Conservation (phyloP, 371 early-diverging fungal species). For the Rhizopus stolonifer region DNA sequence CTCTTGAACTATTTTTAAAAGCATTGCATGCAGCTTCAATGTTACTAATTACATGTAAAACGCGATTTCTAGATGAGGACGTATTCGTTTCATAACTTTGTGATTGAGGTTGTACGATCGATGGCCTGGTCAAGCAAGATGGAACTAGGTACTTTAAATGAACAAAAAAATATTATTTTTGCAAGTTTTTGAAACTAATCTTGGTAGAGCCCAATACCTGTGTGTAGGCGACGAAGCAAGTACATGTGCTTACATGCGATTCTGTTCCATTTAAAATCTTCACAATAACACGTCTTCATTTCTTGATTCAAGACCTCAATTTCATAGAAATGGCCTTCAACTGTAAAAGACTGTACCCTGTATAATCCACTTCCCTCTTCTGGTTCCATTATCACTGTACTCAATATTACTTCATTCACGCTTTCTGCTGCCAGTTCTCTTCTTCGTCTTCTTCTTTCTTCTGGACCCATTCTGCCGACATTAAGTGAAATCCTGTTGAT, state of each 20-base stretch:
- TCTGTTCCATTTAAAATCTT: conserved; percentile 6
- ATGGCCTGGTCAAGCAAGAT: neutral
- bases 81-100: neutral
- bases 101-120: neutral
- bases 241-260: conserved; percentile 7
- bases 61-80: neutral
- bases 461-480: conserved; percentile 6
- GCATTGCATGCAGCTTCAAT: neutral
- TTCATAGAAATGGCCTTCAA: neutral
- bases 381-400: neutral
- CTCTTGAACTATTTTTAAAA: neutral
- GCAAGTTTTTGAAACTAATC: neutral
- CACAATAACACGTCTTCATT: conserved; percentile 1
- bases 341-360: neutral
- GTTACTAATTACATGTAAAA: neutral
- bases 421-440: conserved; percentile 1
- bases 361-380: neutral
- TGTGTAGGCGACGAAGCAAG: neutral
- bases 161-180: neutral
- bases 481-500: conserved; percentile 1
- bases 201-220: neutral
- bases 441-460: conserved; percentile 8
- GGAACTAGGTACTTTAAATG: neutral
- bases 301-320: neutral
- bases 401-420: neutral